phyloP scores from a whole-genome alignment of 73 alveolate genomes.

The Tetrahymena thermophila region DNA sequence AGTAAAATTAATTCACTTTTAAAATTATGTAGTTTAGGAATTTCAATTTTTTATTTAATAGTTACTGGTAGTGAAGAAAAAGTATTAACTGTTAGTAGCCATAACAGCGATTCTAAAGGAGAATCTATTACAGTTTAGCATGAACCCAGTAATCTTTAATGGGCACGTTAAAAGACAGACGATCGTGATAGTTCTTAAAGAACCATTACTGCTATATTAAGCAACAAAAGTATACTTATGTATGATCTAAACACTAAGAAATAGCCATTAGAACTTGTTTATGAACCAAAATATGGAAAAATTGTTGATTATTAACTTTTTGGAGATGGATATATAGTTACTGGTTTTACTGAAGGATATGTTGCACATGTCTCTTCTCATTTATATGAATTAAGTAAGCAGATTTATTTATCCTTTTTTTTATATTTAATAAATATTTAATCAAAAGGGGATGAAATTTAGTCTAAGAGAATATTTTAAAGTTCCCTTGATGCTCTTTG shows the following conservation, averaged over 20 bases:
- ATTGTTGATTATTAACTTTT: conserved; percentile 82
- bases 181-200: conserved; percentile 59
- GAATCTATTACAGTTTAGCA: conserved; percentile 80
- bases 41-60: neutral
- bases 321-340: conserved; percentile 86
- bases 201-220: conserved; percentile 82
- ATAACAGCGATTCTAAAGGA: conserved; percentile 79
- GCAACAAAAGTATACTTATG: conserved; percentile 74
- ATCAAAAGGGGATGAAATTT: conserved; percentile 63
- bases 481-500: conserved; percentile 79
- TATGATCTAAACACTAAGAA: conserved; percentile 67
- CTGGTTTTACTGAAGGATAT: conserved; percentile 88
- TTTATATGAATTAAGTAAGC: conserved; percentile 42
- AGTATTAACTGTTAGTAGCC: conserved; percentile 82
- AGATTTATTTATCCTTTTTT: neutral
- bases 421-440: neutral
- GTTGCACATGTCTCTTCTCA: conserved; percentile 83
- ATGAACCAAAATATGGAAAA: conserved; percentile 90
- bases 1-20: neutral
- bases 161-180: conserved; percentile 84
- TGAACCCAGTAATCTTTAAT: conserved; percentile 69
- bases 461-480: conserved; percentile 59
- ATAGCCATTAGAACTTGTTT: conserved; percentile 82
- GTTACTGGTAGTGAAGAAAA: conserved; percentile 93
- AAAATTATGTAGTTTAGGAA: no score